Evolutionary conservation across 345 rosid species (phyloP), one percentile per base, ranked within the genome.

Genomic region (Eucalyptus decipiens): DNA sequence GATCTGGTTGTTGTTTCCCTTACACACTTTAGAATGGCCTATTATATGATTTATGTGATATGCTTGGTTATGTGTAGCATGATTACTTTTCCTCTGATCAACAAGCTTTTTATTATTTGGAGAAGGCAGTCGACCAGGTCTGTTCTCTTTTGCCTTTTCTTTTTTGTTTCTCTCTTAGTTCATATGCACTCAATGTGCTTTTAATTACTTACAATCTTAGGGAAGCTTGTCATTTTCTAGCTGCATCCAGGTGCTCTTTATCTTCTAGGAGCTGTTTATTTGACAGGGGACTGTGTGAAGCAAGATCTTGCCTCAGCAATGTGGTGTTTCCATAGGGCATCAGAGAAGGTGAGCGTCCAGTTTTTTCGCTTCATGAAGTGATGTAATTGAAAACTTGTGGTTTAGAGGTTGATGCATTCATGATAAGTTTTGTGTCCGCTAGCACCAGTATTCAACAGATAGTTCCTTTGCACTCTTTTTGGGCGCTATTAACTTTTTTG

Each of bases 241-340:
- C 93, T 97, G 93, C 99, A 97, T 95, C 97, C 99, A 91, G 97
- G 97, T 91, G 99, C 98, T 65, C 98, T 97, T 88, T 97, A 95
- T 91, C 99, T 97, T 87, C 92, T 97, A 30, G 99, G 99, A 47
- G 93, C 95, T 72, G 98, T 97, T 87, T 97, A 97, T 92, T 90
- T 96, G 90, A 93, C 97, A 3, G 98, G 99, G 89, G 99, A 97
- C 87, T 95, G 98, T 86, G 96, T 97, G 90, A 97, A 95, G 93
- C 95, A 98, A 93, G 99, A 98, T 91, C 76, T 93, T 90, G 97
- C 94, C 87, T 98, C 99, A 45, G 99, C 99, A 86, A 91, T 97
- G 89, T 97, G 99, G 98, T 97, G 98, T 90, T 97, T 97, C 93
- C 97, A 96, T 76, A 92, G 98, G 89, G 97, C 99, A 92, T 94